Conservation (phyloP, 495 filamentous ascomycete genomes). For the Aspergillus sclerotioniger region DNA sequence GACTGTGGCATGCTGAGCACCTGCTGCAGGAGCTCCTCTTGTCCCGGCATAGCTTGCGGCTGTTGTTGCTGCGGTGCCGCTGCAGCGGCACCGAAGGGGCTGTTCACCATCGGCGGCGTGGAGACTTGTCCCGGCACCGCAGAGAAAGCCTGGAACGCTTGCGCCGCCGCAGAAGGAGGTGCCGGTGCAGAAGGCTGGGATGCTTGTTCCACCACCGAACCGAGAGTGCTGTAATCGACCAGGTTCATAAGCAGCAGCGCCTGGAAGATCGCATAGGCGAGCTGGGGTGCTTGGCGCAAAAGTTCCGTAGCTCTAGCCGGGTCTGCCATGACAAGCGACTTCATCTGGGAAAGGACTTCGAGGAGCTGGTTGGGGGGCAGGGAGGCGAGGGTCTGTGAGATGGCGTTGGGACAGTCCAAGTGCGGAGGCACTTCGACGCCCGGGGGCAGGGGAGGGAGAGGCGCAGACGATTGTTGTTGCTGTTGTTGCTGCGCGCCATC, state of each 20-base stretch:
- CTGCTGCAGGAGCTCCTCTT: slow-evolving; percentile 68
- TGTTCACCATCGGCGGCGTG: slow-evolving; percentile 57
- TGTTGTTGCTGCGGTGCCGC: slow-evolving; percentile 43
- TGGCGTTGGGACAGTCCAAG: slow-evolving; percentile 82
- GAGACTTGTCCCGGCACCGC: slow-evolving; percentile 39
- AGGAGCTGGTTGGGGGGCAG: slow-evolving; percentile 87
- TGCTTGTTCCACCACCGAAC: slow-evolving; percentile 56
- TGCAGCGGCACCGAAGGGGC: slow-evolving; percentile 51
- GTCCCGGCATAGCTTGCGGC: slow-evolving; percentile 46
- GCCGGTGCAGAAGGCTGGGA: slow-evolving; percentile 36
- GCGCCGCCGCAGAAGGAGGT: slow-evolving; percentile 32
- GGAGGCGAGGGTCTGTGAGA: slow-evolving; percentile 81
- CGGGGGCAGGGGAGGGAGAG: slow-evolving; percentile 75
- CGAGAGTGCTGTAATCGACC: slow-evolving; percentile 65
- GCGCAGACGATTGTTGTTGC: slow-evolving; percentile 32
- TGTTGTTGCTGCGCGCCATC: neutral
- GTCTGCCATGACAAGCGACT: slow-evolving; percentile 75
- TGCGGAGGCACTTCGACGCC: slow-evolving; percentile 80
- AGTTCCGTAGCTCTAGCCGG: slow-evolving; percentile 84
- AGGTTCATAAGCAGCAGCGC: slow-evolving; percentile 89
- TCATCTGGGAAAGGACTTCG: slow-evolving; percentile 94
- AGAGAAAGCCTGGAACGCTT: slow-evolving; percentile 32
- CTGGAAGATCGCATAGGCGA: slow-evolving; percentile 95
- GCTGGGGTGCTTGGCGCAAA: slow-evolving; percentile 83
- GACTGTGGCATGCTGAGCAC: slow-evolving; percentile 73